Conservation (phyloP, 164 flowering plant species). For the Vitis labrusca region DNA sequence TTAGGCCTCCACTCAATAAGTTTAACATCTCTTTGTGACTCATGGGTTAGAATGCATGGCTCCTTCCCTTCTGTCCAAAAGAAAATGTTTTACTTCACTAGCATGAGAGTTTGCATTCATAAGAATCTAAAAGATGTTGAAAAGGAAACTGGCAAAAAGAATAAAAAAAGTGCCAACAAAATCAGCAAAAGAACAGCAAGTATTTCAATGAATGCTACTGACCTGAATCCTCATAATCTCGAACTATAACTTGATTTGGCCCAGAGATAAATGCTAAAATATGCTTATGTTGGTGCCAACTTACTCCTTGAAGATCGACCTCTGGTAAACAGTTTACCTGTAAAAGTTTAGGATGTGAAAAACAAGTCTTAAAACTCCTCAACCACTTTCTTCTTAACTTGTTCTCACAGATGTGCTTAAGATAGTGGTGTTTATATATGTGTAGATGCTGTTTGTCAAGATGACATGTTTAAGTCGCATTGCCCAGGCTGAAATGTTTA, state of each 20-base stretch:
- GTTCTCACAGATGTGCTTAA: too few relatives aligned
- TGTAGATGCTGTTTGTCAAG: too few relatives aligned
- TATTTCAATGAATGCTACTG: constrained; percentile 1
- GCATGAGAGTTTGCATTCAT: neutral
- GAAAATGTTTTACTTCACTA: neutral
- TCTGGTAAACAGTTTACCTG: constrained; percentile 62
- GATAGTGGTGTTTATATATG: neutral
- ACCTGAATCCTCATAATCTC: constrained; percentile 92
- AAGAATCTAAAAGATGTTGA: neutral
- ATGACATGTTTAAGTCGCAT: too few relatives aligned
- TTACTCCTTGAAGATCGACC: constrained; percentile 75
- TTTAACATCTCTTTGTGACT: constrained; percentile 69
- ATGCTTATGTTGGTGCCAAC: constrained; percentile 89
- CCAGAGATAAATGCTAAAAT: constrained; percentile 90
- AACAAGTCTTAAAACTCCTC: neutral
- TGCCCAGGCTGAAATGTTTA: too few relatives aligned
- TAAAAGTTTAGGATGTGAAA: constrained; percentile 10
- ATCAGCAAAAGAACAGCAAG: too few relatives aligned
- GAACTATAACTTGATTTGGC: constrained; percentile 64
- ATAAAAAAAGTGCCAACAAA: neutral
- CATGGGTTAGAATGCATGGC: constrained; percentile 65
- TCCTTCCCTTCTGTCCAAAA: constrained; percentile 58
- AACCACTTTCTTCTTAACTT: neutral
- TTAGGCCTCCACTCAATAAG: constrained; percentile 92
- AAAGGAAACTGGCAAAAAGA: neutral